Evolutionary conservation across 805 yeast species (phyloP).

Genomic region (Lipomyces sp.): DNA sequence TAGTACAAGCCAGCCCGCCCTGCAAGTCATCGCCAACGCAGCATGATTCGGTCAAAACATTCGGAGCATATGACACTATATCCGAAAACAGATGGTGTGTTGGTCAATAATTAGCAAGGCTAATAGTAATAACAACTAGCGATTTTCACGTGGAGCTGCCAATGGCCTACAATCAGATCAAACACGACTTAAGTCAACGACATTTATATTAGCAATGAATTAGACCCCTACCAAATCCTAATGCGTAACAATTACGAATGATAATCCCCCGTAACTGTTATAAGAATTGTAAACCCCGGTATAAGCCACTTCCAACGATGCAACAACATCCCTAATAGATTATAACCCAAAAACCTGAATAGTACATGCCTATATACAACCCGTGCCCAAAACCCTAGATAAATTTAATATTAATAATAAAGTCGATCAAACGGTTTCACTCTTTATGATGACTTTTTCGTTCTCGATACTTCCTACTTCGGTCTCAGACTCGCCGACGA

Average conservation of each 20-base stretch:
- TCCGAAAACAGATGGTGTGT: too few species aligned
- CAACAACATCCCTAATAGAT: not conserved
- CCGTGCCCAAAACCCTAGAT: not conserved
- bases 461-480: slow-evolving; percentile 9
- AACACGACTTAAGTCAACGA: not conserved
- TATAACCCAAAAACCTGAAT: not conserved
- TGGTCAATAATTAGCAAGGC: too few species aligned
- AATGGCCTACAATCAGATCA: not conserved
- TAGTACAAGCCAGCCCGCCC: too few species aligned
- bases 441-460: not conserved
- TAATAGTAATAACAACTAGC: too few species aligned
- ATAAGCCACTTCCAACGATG: not conserved
- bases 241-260: not conserved
- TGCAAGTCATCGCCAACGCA: too few species aligned
- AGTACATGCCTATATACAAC: not conserved
- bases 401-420: not conserved
- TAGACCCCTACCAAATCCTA: not conserved
- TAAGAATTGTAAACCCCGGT: not conserved
- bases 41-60: too few species aligned
- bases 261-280: not conserved
- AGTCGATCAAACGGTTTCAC: not conserved
- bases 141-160: too few species aligned
- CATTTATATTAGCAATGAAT: not conserved
- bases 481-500: not conserved
- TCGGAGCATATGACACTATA: too few species aligned